A percentile compares a stretch with the other conserved stretches of the same genome.
These are phyloP conservation scores for Diversispora eburnea DNA, from an alignment of 192 early-diverging fungal species.

Conservation along the genomic window DNA sequence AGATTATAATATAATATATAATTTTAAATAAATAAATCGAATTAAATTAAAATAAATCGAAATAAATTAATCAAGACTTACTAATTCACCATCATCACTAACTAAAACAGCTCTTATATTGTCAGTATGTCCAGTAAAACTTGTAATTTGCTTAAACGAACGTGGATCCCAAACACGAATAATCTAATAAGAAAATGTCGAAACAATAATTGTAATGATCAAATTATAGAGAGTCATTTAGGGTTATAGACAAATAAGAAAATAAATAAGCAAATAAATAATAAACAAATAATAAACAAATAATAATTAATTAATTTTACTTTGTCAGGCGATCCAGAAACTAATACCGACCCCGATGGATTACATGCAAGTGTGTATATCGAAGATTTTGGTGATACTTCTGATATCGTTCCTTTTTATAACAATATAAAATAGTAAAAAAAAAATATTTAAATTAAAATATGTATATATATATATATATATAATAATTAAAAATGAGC, in stretches of 20 bases:
- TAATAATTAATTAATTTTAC: conserved; percentile 28
- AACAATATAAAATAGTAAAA: too few relatives aligned
- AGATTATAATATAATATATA: neutral
- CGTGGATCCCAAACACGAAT: conserved; percentile 90
- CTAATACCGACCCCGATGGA: conserved; percentile 71
- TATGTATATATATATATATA: too few relatives aligned
- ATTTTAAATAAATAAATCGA: neutral
- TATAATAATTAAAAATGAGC: too few relatives aligned
- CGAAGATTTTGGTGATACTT: conserved; percentile 59
- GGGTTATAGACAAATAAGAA: neutral
- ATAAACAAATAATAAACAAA: neutral
- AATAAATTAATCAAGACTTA: conserved; percentile 31
- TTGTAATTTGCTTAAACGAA: conserved; percentile 64
- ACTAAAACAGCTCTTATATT: conserved; percentile 86
- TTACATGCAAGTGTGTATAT: conserved; percentile 89
- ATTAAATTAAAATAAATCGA: too few relatives aligned
- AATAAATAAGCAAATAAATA: neutral
- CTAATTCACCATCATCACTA: conserved; percentile 81
- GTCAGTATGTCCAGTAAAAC: conserved; percentile 92
- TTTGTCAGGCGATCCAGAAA: conserved; percentile 92
- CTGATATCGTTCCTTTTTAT: conserved; percentile 41
- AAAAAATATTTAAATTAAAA: too few relatives aligned
- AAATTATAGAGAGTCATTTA: too few relatives aligned
- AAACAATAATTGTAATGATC: neutral
- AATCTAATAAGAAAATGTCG: conserved; percentile 38